Percentiles rank a stretch among this genome's conserved stretches.
Conservation (phyloP, 768 basidiomycete genomes). For the Mycena latifolia region DNA sequence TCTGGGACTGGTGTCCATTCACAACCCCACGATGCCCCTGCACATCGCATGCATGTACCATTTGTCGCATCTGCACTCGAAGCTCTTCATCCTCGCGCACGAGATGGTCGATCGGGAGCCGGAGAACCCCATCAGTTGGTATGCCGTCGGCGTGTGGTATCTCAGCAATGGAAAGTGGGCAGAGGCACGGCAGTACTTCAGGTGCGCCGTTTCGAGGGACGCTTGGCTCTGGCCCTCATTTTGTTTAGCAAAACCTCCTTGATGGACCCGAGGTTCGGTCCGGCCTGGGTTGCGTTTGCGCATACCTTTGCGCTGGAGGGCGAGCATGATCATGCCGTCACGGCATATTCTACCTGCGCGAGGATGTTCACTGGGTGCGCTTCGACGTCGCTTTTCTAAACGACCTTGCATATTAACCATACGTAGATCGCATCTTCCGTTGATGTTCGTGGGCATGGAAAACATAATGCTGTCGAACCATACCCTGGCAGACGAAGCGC, state of each 20-base stretch:
- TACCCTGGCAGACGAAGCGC: constrained; percentile 86
- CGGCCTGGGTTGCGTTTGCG: constrained; percentile 98
- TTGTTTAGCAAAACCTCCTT: constrained; percentile 88
- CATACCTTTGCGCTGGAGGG: constrained; percentile 98
- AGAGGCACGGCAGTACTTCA: constrained; percentile 95
- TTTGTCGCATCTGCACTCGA: constrained; percentile 89
- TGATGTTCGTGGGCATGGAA: constrained; percentile 98
- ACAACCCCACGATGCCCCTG: constrained; percentile 90
- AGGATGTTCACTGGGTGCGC: constrained; percentile 93
- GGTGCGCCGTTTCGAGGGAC: constrained; percentile 60
- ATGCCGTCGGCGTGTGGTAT: constrained; percentile 98
- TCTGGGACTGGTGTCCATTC: constrained; percentile 84
- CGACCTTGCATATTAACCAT: neutral
- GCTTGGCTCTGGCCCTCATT: constrained; percentile 18
- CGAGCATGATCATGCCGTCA: constrained; percentile 98
- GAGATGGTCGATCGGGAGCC: constrained; percentile 96
- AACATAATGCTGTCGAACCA: constrained; percentile 92
- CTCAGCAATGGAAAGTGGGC: constrained; percentile 88
- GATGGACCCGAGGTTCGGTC: constrained; percentile 96
- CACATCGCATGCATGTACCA: constrained; percentile 99
- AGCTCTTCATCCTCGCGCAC: constrained; percentile 95
- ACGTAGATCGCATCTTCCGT: constrained; percentile 90
- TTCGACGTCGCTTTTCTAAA: neutral
- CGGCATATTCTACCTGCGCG: constrained; percentile 97
- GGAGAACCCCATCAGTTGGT: constrained; percentile 95